phyloP scores from a whole-genome alignment of 202 grass and related monocot species.

The Hordeum pubiflorum region DNA sequence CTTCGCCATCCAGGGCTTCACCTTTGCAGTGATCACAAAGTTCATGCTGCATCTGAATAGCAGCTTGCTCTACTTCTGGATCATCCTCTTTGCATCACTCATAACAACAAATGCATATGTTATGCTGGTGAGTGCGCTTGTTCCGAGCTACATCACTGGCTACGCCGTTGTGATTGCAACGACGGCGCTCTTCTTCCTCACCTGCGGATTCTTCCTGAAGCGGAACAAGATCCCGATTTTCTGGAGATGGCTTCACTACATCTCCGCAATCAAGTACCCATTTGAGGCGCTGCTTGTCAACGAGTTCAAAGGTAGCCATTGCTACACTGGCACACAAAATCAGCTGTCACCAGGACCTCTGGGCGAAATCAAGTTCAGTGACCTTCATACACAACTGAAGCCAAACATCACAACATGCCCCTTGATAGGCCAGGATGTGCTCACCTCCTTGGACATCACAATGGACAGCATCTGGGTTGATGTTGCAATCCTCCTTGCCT shows the following conservation, averaged over 20 bases:
- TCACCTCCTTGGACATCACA: slow-evolving; percentile 45
- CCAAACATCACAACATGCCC: slow-evolving; percentile 4
- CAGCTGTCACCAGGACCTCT: slow-evolving; percentile 49
- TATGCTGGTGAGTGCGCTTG: slow-evolving; percentile 66
- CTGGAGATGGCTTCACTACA: slow-evolving; percentile 65
- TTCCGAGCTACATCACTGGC: slow-evolving; percentile 68
- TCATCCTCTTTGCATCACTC: slow-evolving; percentile 59
- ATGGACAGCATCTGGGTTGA: slow-evolving; percentile 56
- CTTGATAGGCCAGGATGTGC: slow-evolving; percentile 48
- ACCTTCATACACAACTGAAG: not conserved
- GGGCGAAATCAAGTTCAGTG: slow-evolving; percentile 27
- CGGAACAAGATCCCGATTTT: slow-evolving; percentile 30
- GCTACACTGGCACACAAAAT: slow-evolving; percentile 20
- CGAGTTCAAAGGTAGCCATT: slow-evolving; percentile 47
- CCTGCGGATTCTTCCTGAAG: slow-evolving; percentile 65
- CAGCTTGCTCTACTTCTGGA: slow-evolving; percentile 51
- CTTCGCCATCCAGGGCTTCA: slow-evolving; percentile 56
- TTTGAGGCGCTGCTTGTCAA: slow-evolving; percentile 65
- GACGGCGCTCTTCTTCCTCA: slow-evolving; percentile 68
- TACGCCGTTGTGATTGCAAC: slow-evolving; percentile 56
- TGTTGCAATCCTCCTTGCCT: slow-evolving; percentile 55
- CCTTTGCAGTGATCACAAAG: slow-evolving; percentile 58
- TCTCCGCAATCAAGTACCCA: slow-evolving; percentile 69
- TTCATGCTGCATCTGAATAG: slow-evolving; percentile 44
- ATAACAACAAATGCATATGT: slow-evolving; percentile 63